Percentiles rank a stretch among this genome's conserved stretches.
These are phyloP conservation scores for Coemansia sp. DNA, from an alignment of 192 early-diverging fungal genomes.

Conservation along the genomic window DNA sequence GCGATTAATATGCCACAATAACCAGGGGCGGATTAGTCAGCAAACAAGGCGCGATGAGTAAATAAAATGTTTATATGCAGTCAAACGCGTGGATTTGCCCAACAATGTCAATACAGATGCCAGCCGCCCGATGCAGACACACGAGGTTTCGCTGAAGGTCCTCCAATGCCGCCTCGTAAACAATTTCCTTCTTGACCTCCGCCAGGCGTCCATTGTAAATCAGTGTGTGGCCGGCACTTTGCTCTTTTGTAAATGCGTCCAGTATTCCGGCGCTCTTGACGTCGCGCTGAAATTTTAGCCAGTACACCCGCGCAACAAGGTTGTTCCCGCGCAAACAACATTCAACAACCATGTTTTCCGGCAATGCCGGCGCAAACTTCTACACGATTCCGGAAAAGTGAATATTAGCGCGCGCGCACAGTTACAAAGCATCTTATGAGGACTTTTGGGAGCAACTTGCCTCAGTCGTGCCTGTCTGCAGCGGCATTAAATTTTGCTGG, in stretches of 20 bases:
- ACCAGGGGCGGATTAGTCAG: not conserved
- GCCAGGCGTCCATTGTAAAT: conserved; percentile 35
- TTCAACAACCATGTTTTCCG: conserved; percentile 39
- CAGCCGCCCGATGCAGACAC: conserved; percentile 14
- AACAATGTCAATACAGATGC: conserved; percentile 28
- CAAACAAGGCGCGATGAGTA: not conserved
- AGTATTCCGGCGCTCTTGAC: conserved; percentile 29
- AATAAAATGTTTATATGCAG: not conserved
- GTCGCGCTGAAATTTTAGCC: conserved; percentile 30
- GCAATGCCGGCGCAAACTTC: conserved; percentile 45
- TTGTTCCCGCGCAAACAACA: conserved; percentile 14
- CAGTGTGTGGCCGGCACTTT: conserved; percentile 33
- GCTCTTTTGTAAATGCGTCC: conserved; percentile 39
- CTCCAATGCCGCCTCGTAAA: conserved; percentile 18
- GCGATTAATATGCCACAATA: not conserved
- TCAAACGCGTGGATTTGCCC: conserved; percentile 30
- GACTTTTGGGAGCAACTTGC: not conserved
- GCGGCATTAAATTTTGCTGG: conserved; percentile 26
- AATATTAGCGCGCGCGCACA: too few relatives aligned
- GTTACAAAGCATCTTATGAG: not conserved
- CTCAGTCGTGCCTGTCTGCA: conserved; percentile 20
- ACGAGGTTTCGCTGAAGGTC: conserved; percentile 8
- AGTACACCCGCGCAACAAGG: conserved; percentile 25
- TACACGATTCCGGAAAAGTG: conserved; percentile 1
- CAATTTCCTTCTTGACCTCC: conserved; percentile 28